Base-by-base conservation (phyloP, 208 protist genomes). In the Acanthamoeba castellanii region DNA sequence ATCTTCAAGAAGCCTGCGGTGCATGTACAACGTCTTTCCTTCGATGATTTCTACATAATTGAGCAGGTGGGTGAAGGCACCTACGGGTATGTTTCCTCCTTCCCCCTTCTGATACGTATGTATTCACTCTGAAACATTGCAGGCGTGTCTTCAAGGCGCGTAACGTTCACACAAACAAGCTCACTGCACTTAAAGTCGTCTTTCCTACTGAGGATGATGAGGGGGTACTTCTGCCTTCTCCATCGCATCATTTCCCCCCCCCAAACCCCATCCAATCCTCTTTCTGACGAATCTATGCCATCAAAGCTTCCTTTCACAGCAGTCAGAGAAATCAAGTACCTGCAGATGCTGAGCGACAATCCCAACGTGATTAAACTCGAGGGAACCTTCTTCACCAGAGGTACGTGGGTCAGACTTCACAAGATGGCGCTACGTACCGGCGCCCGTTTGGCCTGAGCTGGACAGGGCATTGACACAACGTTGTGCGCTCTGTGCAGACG, bases 111-210 rank as follows among this genome's bases (percentile, higher is more conserved):
- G 14, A 1, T 55, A 55, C 1, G 8, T 6, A 9, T 18, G 13
- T 18, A 55, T 20, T 9, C 50, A 18, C n/a, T n/a, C n/a, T n/a
- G 8, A 55, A 55, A 9, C 14, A 55, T 55, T 59, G 3, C 18
- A 92, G 85, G 85, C 85, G 85, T 11, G 85, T 92, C 2, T 92
- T 72, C 85, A 92, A 92, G 59, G 85, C 85, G 52, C 85, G 85
- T 0, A 61, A 92, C n/a, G 16, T 37, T 18, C 47, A 92, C 22
- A 92, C 85, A 0, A 70, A 70, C 57, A 92, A 92, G 45, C 9
- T 92, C 6, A 70, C 59, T 0, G 85, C 85, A 7, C 85, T 92
- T 0, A 92, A 92, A 13, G 85, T 92, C 13, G 85, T 92, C 20
- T 92, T 92, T 20, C 32, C 32, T 3, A 72, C 45, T 11, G 85